Percentiles rank a stretch among this genome's conserved stretches.
These are phyloP conservation scores for Hypomyces perniciosus DNA, from an alignment of 2,329 filamentous ascomycete genomes.

Conservation along the genomic window DNA sequence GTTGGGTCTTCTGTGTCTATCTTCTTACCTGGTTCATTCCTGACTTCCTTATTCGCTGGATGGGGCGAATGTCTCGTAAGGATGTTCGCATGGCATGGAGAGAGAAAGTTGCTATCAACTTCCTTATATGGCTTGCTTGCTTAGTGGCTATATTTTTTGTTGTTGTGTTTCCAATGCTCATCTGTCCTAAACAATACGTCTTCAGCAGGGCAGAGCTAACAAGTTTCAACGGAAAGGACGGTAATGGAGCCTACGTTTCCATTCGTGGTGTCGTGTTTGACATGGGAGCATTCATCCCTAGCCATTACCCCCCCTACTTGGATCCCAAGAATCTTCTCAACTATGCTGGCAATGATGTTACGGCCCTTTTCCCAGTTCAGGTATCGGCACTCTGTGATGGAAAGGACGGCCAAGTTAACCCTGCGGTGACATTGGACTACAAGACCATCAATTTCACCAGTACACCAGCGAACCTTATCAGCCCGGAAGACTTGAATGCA, in stretches of 20 bases:
- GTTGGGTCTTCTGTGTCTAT: constrained; percentile 84
- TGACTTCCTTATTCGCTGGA: constrained; percentile 68
- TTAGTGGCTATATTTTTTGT: constrained; percentile 79
- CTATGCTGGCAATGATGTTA: constrained; percentile 86
- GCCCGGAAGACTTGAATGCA: constrained; percentile 62
- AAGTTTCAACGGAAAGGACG: constrained; percentile 64
- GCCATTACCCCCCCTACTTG: constrained; percentile 64
- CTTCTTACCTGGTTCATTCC: constrained; percentile 81
- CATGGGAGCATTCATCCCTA: constrained; percentile 63
- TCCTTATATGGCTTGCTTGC: constrained; percentile 91
- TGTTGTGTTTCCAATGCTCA: constrained; percentile 75
- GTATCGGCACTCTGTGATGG: constrained; percentile 88
- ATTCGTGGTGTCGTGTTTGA: constrained; percentile 90
- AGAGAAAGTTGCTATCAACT: constrained; percentile 96
- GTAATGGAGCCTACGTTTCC: constrained; percentile 60
- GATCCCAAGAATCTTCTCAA: constrained; percentile 58
- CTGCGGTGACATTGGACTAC: constrained; percentile 79
- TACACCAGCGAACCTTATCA: constrained; percentile 54
- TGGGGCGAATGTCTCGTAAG: constrained; percentile 85
- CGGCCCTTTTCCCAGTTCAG: constrained; percentile 83
- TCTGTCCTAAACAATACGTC: constrained; percentile 88
- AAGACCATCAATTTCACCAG: constrained; percentile 69
- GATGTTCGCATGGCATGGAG: constrained; percentile 92
- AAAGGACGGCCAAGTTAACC: constrained; percentile 56
- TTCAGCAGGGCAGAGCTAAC: constrained; percentile 74